Evolutionary conservation across 2,329 filamentous ascomycete species (phyloP).

Genomic region (Scleromitrula shiraiana): DNA sequence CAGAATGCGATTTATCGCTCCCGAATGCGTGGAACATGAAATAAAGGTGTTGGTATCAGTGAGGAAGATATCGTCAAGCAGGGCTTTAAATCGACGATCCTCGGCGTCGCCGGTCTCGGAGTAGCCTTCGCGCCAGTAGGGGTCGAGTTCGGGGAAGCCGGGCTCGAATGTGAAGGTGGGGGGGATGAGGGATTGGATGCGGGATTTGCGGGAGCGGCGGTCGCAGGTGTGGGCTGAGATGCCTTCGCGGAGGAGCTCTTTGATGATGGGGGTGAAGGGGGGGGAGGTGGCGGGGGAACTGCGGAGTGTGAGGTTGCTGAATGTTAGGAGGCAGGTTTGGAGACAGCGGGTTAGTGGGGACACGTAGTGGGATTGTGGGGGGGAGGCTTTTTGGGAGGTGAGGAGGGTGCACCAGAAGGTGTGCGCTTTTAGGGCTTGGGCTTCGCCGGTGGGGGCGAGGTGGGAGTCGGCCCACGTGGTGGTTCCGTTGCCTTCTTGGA

Average conservation of each 20-base stretch:
- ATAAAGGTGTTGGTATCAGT: slow-evolving; percentile 47
- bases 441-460: slow-evolving; percentile 48
- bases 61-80: slow-evolving; percentile 50
- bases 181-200: slow-evolving; percentile 41
- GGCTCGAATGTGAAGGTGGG: slow-evolving; percentile 50
- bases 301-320: slow-evolving; percentile 43
- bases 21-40: slow-evolving; percentile 52
- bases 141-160: slow-evolving; percentile 52
- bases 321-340: slow-evolving; percentile 54
- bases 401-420: slow-evolving; percentile 51
- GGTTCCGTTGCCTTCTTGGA: slow-evolving; percentile 55
- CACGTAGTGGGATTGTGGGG: slow-evolving; percentile 56
- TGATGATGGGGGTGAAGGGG: slow-evolving; percentile 52
- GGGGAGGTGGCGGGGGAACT: slow-evolving; percentile 39
- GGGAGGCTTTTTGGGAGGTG: slow-evolving; percentile 44
- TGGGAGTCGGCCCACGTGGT: slow-evolving; percentile 55
- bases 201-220: slow-evolving; percentile 45
- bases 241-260: slow-evolving; percentile 58
- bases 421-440: slow-evolving; percentile 52
- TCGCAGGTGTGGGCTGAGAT: slow-evolving; percentile 65
- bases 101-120: slow-evolving; percentile 41
- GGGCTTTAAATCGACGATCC: slow-evolving; percentile 39
- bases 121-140: slow-evolving; percentile 37
- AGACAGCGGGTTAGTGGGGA: slow-evolving; percentile 57
- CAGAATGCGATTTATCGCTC: slow-evolving; percentile 46